Base-by-base conservation (phyloP, 805 yeast species). In the Debaryomyces hansenii region DNA sequence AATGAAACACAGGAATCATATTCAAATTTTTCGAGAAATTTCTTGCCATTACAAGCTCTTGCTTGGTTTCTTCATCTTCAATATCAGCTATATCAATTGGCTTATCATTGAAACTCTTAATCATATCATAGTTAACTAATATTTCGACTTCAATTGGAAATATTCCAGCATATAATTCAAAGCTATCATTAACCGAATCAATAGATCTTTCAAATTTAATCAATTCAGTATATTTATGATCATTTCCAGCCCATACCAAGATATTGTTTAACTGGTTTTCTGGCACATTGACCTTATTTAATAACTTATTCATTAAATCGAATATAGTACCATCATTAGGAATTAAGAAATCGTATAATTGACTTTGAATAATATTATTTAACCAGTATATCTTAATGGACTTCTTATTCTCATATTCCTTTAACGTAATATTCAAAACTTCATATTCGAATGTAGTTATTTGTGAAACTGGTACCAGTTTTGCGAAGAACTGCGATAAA, bases 381-480 rank as follows among this genome's bases (percentile, higher is more conserved):
- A 91, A 70, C 92, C 95, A 90, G 44, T 75, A 75, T 16, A 92
- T 72, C 43, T 75, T 80, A 36, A 91, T 66, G 4, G 81, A 65
- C 48, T 80, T 80, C 83, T 89, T 78, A 51, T 78, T 82, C 64
- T 94, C 99, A 56, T 85, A 78, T 51, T 90, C 95, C 31, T 72
- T 76, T 44, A 92, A 69, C 1, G 91, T 82, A 37, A 90, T 82
- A 39, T 82, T 86, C 57, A 94, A 74, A 1, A 85, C 66, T 58
- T 92, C 97, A 61, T 87, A 92, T 53, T 84, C 84, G 47, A 92
- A 78, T 16, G 59, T 57, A 12, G 67, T 63, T 4, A 69, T 60
- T 37, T 74, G 77, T 6, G 77, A 69, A 18, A 74, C 76, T 1
- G 80, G 72, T 33, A 73, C 71, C 21, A 62, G 60, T 52, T 69